These are phyloP conservation scores for Rhizodiscina lignyota DNA, from an alignment of 495 filamentous ascomycete species.

Conservation along the genomic window DNA sequence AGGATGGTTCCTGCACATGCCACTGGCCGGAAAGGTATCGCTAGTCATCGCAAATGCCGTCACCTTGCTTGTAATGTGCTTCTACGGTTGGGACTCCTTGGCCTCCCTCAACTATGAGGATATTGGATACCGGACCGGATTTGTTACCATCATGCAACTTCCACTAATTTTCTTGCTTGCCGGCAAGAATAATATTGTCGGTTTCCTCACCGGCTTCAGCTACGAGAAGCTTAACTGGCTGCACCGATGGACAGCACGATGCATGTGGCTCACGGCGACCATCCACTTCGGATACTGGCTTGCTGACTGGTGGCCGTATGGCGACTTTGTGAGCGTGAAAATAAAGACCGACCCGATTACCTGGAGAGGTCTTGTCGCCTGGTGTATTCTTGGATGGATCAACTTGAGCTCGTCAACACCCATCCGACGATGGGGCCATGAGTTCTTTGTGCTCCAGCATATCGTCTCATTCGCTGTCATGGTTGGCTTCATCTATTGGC, in stretches of 20 bases:
- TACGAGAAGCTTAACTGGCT: constrained; percentile 73
- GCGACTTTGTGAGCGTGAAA: constrained; percentile 45
- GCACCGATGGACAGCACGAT: constrained; percentile 65
- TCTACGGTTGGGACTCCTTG: constrained; percentile 22
- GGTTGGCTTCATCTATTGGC: constrained; percentile 46
- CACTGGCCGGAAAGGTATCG: constrained; percentile 38
- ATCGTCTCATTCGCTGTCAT: constrained; percentile 50
- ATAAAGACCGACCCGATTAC: constrained; percentile 46
- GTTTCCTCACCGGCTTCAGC: constrained; percentile 46
- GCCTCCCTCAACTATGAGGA: constrained; percentile 40
- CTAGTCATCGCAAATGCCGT: constrained; percentile 38
- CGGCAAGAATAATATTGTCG: constrained; percentile 62
- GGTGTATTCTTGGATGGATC: constrained; percentile 58
- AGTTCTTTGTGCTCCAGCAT: constrained; percentile 72
- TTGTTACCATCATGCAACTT: constrained; percentile 65
- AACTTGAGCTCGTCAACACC: constrained; percentile 46
- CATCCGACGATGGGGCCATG: constrained; percentile 51
- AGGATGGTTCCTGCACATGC: constrained; percentile 20
- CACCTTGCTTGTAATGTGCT: constrained; percentile 40
- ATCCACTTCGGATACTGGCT: constrained; percentile 64
- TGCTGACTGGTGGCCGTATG: constrained; percentile 44
- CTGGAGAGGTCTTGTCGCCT: constrained; percentile 55
- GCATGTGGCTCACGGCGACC: constrained; percentile 54
- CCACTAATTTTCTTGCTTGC: constrained; percentile 66
- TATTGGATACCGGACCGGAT: constrained; percentile 61